Percentiles rank a stretch among this genome's conserved stretches.
phyloP scores from a whole-genome alignment of 345 rosid species.

The Noccaea bulbosa region DNA sequence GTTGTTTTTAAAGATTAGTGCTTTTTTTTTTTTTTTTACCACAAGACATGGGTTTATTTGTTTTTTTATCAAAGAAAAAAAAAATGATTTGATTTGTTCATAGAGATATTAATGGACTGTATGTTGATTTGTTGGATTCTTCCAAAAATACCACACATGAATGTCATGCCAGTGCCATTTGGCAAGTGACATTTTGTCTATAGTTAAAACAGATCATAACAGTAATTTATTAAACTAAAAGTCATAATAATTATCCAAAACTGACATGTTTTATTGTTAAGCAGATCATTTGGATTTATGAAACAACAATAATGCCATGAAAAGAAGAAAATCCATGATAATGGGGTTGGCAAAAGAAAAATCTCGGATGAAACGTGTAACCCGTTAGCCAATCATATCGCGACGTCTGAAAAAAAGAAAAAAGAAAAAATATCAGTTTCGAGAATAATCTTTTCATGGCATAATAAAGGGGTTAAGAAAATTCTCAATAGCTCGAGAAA shows the following conservation, averaged over 20 bases:
- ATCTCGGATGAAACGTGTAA: neutral
- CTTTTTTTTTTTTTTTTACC: neutral
- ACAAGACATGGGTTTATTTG: too few species aligned
- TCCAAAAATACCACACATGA: too few species aligned
- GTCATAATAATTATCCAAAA: neutral
- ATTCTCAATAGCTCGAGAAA: slow-evolving; percentile 6
- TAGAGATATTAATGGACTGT: too few species aligned
- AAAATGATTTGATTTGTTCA: too few species aligned
- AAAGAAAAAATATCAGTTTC: neutral
- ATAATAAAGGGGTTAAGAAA: neutral
- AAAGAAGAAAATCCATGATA: neutral
- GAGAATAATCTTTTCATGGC: neutral
- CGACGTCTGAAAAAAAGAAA: slow-evolving; percentile 14
- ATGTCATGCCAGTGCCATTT: too few species aligned
- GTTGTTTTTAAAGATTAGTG: slow-evolving; percentile 30
- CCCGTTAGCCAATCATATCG: slow-evolving; percentile 4
- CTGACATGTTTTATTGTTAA: neutral
- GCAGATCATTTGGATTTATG: neutral
- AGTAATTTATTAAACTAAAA: neutral
- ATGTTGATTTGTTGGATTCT: too few species aligned
- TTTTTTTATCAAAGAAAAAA: too few species aligned
- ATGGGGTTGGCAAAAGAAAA: neutral
- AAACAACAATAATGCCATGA: too few species aligned
- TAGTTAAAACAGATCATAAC: neutral
- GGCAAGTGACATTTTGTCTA: neutral